Base-by-base conservation (phyloP, 1,139 yeast species). In the Magnusiomyces fungicola region DNA sequence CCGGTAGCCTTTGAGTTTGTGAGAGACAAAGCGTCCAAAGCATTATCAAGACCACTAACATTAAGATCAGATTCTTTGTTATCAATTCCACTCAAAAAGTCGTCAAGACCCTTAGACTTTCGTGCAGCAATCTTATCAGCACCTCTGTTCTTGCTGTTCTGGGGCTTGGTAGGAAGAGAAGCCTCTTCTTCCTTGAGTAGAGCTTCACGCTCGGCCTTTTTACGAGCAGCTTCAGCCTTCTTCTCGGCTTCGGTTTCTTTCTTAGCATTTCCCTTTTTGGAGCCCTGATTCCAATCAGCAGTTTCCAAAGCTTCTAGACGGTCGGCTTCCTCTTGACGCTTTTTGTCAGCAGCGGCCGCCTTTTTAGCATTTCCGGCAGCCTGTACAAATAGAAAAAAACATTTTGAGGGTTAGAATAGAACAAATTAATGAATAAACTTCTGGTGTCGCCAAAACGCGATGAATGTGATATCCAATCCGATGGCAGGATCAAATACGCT, bases 41-140 rank as follows among this genome's bases (percentile, higher is more conserved):
- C 94, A 60, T 78, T 78, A 56, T 86, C 95, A 47, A 86, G 73
- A 62, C 92, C 92, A 55, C 79, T 72, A 10, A 95, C 95, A 61
- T 75, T 73, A 61, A 85, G 76, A 47, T 78, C 76, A 2, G 78
- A 70, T 5, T 51, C 56, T 48, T 54, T 53, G 30, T 51, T 53
- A 14, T 51, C 44, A 12, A 43, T 49, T 12, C 44, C 50, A 30
- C 50, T 37, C 29, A 60, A 22, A 47, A 57, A 59, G 67, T 74
- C 84, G 60, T 81, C 86, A 57, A 80, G 76, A 68, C 80, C 80
- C 42, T 82, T 83, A 16, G 83, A 69, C 63, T 78, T 75, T 61
- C 73, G 78, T 43, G 79, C 76, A 4, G 87, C 84, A 47, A 79
- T 73, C 67, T 81, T 83, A 46, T 80, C 87, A 18, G 85, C 82